Evolutionary conservation across 106 monocot genomes (phyloP).

Genomic region (Agapanthus africanus): DNA sequence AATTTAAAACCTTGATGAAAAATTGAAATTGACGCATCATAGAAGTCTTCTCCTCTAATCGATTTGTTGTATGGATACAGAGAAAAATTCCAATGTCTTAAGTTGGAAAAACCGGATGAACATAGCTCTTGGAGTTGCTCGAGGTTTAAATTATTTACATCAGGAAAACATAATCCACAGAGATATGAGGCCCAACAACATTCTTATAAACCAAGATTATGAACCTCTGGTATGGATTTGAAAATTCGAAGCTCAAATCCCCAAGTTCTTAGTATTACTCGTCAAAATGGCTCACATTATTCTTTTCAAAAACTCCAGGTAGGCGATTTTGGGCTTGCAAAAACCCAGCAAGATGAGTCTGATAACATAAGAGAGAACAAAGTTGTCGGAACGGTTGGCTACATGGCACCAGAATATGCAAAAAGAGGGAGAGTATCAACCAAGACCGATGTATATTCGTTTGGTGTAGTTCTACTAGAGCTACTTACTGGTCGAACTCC

Average conservation of each 20-base stretch:
- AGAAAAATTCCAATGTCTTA: conserved; percentile 13
- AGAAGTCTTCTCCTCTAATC: neutral
- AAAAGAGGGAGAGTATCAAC: conserved; percentile 29
- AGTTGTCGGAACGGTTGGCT: conserved; percentile 34
- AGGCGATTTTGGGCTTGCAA: conserved; percentile 44
- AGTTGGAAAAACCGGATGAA: conserved; percentile 35
- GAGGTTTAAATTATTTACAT: conserved; percentile 43
- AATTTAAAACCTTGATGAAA: neutral
- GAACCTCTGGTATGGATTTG: conserved; percentile 28
- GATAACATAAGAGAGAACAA: conserved; percentile 10
- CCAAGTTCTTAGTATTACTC: neutral
- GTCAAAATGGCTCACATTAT: neutral
- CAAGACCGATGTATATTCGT: conserved; percentile 43
- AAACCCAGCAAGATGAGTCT: conserved; percentile 10
- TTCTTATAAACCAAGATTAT: conserved; percentile 28
- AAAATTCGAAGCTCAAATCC: neutral
- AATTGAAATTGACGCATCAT: too few species aligned
- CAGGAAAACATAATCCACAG: conserved; percentile 37
- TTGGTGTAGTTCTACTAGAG: conserved; percentile 34
- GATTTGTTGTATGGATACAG: conserved; percentile 20
- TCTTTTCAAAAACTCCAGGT: conserved; percentile 10
- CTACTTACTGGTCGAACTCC: conserved; percentile 24
- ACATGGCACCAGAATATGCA: conserved; percentile 44
- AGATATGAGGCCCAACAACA: conserved; percentile 42
- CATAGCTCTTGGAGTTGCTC: conserved; percentile 33